These are phyloP conservation scores for Penicillium macrosclerotiorum DNA, from an alignment of 495 filamentous ascomycete genomes.

Conservation along the genomic window DNA sequence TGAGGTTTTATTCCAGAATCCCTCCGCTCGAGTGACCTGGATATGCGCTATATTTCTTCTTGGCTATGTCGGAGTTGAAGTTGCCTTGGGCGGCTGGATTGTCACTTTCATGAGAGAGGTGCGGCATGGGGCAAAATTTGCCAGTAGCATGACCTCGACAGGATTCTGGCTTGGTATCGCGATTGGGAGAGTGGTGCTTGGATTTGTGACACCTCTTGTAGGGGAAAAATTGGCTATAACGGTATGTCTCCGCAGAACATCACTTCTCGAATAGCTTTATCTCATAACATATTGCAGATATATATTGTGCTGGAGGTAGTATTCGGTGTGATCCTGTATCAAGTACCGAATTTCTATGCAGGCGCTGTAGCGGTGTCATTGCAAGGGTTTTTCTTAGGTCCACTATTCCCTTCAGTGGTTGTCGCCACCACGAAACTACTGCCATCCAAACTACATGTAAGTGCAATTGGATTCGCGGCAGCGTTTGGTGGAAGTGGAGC, in stretches of 20 bases:
- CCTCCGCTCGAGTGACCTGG: slow-evolving; percentile 63
- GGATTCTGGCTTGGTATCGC: slow-evolving; percentile 69
- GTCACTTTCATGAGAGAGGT: slow-evolving; percentile 64
- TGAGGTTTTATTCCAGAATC: slow-evolving; percentile 52
- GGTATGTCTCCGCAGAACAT: slow-evolving; percentile 26
- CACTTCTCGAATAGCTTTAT: neutral
- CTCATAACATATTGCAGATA: too few species aligned
- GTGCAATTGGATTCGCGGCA: slow-evolving; percentile 77
- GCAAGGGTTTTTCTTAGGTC: slow-evolving; percentile 71
- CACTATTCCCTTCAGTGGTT: slow-evolving; percentile 70
- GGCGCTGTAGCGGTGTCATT: slow-evolving; percentile 67
- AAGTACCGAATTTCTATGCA: slow-evolving; percentile 69
- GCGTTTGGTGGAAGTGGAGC: slow-evolving; percentile 80
- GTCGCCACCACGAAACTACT: slow-evolving; percentile 80
- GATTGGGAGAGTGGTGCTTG: slow-evolving; percentile 56
- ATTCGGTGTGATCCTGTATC: slow-evolving; percentile 61
- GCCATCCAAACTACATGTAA: slow-evolving; percentile 73
- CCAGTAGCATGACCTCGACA: slow-evolving; percentile 60
- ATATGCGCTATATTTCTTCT: slow-evolving; percentile 73
- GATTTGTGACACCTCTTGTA: slow-evolving; percentile 60
- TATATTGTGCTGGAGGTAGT: slow-evolving; percentile 53
- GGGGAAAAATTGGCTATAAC: slow-evolving; percentile 59
- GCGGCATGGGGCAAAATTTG: slow-evolving; percentile 53
- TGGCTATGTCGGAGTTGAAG: slow-evolving; percentile 79
- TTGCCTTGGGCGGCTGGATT: slow-evolving; percentile 74